Percentiles rank a stretch among this genome's conserved stretches.
Conservation (phyloP, 805 yeast species). For the Wickerhamiella cacticola region DNA sequence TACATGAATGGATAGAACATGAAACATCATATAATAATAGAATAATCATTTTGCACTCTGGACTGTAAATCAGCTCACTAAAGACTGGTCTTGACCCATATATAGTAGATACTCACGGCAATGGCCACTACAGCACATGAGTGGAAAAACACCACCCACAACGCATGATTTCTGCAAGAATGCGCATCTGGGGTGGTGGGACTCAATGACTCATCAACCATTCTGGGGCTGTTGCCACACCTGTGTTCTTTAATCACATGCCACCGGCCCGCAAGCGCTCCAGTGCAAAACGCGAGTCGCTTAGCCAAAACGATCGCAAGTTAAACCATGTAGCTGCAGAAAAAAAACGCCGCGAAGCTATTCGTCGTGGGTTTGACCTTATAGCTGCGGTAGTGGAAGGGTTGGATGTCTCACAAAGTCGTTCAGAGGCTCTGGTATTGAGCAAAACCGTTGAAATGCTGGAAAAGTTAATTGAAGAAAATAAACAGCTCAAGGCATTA, state of each 20-base stretch:
- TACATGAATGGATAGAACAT: background rate
- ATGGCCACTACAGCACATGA: no score
- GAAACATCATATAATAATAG: no score
- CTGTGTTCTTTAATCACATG: no score
- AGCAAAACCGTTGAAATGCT: conserved; percentile 37
- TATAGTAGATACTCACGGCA: no score
- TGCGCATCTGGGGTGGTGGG: background rate
- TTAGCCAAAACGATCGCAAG: conserved; percentile 14
- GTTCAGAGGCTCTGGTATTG: conserved; percentile 70
- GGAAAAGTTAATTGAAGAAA: conserved; percentile 25
- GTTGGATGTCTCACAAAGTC: conserved; percentile 51
- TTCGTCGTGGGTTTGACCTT: conserved; percentile 67
- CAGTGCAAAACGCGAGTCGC: conserved; percentile 1
- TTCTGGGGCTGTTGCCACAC: no score
- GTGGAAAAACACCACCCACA: no score
- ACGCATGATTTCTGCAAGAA: no score
- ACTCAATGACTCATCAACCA: no score
- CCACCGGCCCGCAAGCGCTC: conserved; percentile 8
- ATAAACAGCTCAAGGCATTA: conserved; percentile 23
- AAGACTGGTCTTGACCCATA: no score
- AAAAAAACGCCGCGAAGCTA: conserved; percentile 74
- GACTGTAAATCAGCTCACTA: no score
- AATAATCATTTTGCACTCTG: no score
- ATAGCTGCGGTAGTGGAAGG: conserved; percentile 68
- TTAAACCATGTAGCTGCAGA: conserved; percentile 70